Evolutionary conservation across 2,329 filamentous ascomycete species (phyloP).

Genomic region (Ophidiomyces ophidiicola): DNA sequence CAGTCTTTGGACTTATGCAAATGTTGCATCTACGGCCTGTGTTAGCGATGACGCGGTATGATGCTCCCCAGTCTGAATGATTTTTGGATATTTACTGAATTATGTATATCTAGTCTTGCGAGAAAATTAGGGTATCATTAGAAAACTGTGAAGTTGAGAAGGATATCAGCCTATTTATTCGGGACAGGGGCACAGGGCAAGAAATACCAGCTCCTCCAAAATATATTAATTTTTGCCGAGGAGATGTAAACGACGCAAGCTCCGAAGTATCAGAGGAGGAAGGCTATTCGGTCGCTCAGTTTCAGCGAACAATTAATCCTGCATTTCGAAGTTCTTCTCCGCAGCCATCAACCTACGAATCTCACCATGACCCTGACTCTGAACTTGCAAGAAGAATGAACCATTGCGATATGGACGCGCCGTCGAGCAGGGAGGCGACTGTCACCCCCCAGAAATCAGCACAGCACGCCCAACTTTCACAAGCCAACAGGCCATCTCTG

Average conservation of each 20-base stretch:
- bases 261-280: conserved; percentile 84
- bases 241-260: conserved; percentile 64
- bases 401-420: conserved; percentile 40
- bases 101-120: conserved; percentile 53
- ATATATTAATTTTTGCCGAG: conserved; percentile 97
- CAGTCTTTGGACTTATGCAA: conserved; percentile 95
- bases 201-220: conserved; percentile 95
- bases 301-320: conserved; percentile 87
- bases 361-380: conserved; percentile 76
- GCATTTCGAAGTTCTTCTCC: conserved; percentile 93
- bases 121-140: conserved; percentile 84
- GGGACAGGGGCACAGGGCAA: conserved; percentile 77
- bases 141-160: conserved; percentile 96
- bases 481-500: conserved; percentile 6
- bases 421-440: conserved; percentile 41
- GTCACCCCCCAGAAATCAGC: conserved; percentile 42
- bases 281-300: conserved; percentile 87
- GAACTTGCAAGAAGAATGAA: conserved; percentile 58
- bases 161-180: conserved; percentile 82
- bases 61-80: conserved; percentile 10
- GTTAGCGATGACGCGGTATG: conserved; percentile 78
- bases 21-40: conserved; percentile 92
- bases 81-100: conserved; percentile 3
- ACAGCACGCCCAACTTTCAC: conserved; percentile 20
- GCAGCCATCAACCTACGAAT: conserved; percentile 83